Evolutionary conservation across 305 asterid genomes (phyloP), one percentile per base, ranked within the genome.

Genomic region (Lippia alba): DNA sequence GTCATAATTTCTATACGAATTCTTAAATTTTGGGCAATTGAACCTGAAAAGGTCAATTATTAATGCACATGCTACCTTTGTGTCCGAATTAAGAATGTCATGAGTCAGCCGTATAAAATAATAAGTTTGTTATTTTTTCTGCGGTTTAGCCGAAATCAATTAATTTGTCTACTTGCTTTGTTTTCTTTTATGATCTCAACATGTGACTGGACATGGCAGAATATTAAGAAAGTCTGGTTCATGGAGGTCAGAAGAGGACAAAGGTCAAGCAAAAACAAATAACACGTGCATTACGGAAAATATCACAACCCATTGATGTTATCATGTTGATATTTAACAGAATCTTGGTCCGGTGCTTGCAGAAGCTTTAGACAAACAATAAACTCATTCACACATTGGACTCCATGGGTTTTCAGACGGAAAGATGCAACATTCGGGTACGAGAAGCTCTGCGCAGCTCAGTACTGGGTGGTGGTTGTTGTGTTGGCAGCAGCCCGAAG

Each of bases 401-500:
- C 20, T 16, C 30, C 48, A 19, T 24, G 30, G 30, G 3, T 24
- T 24, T 24, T 24, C 30, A 24, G 30, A 24, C 30, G 30, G 30
- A 24, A 24, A 24, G 30, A 24, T 24, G 30, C 14, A 19, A 32
- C 55, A 54, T 46, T 45, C n/a, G 41, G n/a, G 12, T 45, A 45
- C n/a, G 4, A 2, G 12, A 45, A 11, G 51, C 51, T 4, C n/a
- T 9, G 12, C 4, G 14, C 15, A 5, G 30, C 33, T 81, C 79
- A 91, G 75, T 90, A 92, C 82, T 88, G 11, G 56, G 89, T 39
- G 91, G 84, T 36, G 96, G 75, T 32, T 81, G 86, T 72, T 90
- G 97, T 17, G 93, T 92, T 17, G 93, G 98, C 50, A 92, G 90
- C 86, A 92, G 80, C 39, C 97, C 96, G 53, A 90, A 92, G 5